Evolutionary conservation across 352 stramenopile genomes (phyloP).

Genomic region (Pythium monospermum): DNA sequence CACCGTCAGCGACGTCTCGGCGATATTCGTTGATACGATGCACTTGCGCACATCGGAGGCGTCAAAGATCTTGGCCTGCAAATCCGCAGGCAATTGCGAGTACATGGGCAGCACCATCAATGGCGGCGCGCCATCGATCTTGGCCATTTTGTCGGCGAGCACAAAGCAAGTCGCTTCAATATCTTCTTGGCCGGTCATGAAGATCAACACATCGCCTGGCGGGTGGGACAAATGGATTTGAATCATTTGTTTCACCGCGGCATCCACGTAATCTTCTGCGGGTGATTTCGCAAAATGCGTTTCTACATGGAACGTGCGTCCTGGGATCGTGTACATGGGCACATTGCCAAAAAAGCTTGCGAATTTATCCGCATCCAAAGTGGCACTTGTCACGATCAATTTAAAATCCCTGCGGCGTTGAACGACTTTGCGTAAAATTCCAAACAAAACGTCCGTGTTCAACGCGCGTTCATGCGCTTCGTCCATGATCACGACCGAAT

Average conservation of each 20-base stretch:
- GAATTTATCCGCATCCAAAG: conserved; percentile 97
- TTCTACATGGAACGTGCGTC: conserved; percentile 81
- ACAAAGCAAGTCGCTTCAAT: conserved; percentile 96
- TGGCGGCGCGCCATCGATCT: conserved; percentile 89
- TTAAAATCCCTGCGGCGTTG: conserved; percentile 88
- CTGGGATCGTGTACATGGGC: conserved; percentile 97
- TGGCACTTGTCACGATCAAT: conserved; percentile 93
- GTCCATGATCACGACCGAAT: conserved; percentile 92
- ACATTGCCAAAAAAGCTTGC: conserved; percentile 96
- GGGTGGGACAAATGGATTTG: conserved; percentile 97
- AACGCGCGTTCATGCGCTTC: conserved; percentile 93
- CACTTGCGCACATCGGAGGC: conserved; percentile 93
- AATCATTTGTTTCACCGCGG: conserved; percentile 96
- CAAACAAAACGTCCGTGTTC: conserved; percentile 94
- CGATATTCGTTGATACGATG: conserved; percentile 98
- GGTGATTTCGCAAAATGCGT: conserved; percentile 91
- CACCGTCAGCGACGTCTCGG: conserved; percentile 94
- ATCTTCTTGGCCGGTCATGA: conserved; percentile 99
- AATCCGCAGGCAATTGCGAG: conserved; percentile 95
- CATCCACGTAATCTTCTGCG: conserved; percentile 97
- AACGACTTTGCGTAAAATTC: conserved; percentile 90
- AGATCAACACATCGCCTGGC: conserved; percentile 97
- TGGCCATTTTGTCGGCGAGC: conserved; percentile 93
- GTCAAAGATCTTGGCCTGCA: conserved; percentile 98
- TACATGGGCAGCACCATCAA: conserved; percentile 99